A percentile compares a stretch with the other conserved stretches of the same genome.
Evolutionary conservation across 2,329 filamentous ascomycete genomes (phyloP).

Genomic region (Hymenotorrendiella dingleyae): DNA sequence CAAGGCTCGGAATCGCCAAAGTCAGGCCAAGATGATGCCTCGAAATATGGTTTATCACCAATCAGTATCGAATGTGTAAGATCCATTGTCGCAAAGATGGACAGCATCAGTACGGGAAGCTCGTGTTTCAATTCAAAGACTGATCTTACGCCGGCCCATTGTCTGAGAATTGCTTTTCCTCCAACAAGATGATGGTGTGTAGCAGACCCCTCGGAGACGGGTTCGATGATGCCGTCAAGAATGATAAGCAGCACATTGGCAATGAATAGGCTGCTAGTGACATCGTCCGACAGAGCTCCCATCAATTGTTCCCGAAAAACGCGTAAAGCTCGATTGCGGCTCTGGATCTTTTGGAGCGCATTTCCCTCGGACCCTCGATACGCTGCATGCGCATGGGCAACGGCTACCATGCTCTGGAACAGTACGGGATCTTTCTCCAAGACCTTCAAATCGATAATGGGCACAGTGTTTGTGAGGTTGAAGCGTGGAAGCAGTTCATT

Average conservation of each 20-base stretch:
- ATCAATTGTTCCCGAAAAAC: conserved; percentile 33
- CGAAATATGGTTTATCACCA: conserved; percentile 34
- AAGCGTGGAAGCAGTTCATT: conserved; percentile 26
- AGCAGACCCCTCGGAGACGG: conserved; percentile 20
- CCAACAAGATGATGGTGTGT: conserved; percentile 25
- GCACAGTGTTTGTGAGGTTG: conserved; percentile 25
- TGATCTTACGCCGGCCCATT: conserved; percentile 22
- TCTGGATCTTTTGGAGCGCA: conserved; percentile 22
- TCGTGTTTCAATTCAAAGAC: conserved; percentile 21
- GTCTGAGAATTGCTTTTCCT: conserved; percentile 25
- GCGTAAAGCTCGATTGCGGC: conserved; percentile 26
- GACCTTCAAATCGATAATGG: conserved; percentile 19
- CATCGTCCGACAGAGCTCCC: conserved; percentile 28
- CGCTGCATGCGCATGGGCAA: conserved; percentile 23
- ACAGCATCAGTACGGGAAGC: conserved; percentile 35
- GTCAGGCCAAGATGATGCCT: conserved; percentile 33
- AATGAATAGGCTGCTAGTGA: conserved; percentile 34
- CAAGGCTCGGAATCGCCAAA: conserved; percentile 37
- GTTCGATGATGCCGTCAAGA: conserved; percentile 27
- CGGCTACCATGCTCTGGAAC: conserved; percentile 22
- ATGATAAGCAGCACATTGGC: conserved; percentile 40
- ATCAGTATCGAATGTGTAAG: conserved; percentile 37
- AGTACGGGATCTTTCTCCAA: conserved; percentile 23
- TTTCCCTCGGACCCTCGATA: conserved; percentile 21
- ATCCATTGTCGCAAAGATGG: conserved; percentile 39